A percentile compares a stretch with the other conserved stretches of the same genome.
Evolutionary conservation across 2,329 filamentous ascomycete genomes (phyloP).

Genomic region (Claviceps quebecensis): DNA sequence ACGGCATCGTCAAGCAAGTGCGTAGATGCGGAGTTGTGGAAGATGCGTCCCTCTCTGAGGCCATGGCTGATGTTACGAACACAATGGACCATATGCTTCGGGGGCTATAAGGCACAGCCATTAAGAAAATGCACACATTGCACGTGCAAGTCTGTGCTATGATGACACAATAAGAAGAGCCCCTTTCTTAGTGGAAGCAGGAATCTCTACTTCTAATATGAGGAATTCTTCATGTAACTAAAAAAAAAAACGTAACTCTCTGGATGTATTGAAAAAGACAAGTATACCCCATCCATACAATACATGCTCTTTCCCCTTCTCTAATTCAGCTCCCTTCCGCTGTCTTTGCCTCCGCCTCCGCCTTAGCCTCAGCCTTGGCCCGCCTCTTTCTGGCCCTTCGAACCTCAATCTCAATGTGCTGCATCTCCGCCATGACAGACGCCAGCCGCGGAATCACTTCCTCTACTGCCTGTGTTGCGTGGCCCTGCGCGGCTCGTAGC

Average conservation of each 20-base stretch:
- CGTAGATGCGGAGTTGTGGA: constrained; percentile 14
- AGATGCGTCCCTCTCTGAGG: constrained; percentile 20
- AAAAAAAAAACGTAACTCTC: background rate
- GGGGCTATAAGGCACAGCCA: background rate
- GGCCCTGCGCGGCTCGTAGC: constrained; percentile 43
- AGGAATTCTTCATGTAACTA: background rate
- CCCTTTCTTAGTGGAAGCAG: too few relatives aligned
- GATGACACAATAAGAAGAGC: too few relatives aligned
- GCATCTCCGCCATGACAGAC: constrained; percentile 46
- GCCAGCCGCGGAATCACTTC: constrained; percentile 42
- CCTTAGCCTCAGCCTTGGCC: constrained; percentile 27
- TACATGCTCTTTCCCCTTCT: background rate
- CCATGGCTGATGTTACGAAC: constrained; percentile 30
- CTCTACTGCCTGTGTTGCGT: constrained; percentile 42
- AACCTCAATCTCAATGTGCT: constrained; percentile 53
- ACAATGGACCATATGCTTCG: constrained; percentile 12
- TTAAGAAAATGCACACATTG: too few relatives aligned
- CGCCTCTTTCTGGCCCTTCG: constrained; percentile 44
- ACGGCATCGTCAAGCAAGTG: constrained; percentile 32
- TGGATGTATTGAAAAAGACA: too few relatives aligned
- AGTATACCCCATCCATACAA: too few relatives aligned
- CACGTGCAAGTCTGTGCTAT: too few relatives aligned
- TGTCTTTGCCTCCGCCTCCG: background rate
- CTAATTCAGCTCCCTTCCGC: background rate
- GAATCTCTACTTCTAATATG: background rate